A percentile compares a stretch with the other conserved stretches of the same genome.
Evolutionary conservation across 345 rosid genomes (phyloP).

Genomic region (Pistacia vera): DNA sequence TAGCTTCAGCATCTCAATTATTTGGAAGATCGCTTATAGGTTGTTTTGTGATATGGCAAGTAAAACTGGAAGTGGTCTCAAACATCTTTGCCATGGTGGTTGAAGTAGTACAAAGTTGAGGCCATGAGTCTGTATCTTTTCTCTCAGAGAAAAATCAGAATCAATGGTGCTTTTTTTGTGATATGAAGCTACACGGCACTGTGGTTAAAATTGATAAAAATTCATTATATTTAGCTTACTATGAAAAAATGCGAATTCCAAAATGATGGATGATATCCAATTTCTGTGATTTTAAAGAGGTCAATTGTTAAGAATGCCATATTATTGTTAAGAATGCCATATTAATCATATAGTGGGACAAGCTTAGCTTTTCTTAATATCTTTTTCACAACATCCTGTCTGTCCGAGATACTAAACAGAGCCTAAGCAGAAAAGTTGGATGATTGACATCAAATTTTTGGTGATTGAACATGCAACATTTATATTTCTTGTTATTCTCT

Average conservation of each 20-base stretch:
- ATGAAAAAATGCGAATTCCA: neutral
- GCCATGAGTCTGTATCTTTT: neutral
- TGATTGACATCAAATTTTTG: neutral
- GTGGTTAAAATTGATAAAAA: neutral
- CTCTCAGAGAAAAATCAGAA: neutral
- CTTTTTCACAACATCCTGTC: neutral
- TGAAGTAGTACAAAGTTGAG: neutral
- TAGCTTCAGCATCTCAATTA: neutral
- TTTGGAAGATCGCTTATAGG: neutral
- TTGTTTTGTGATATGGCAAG: neutral
- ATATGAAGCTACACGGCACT: neutral
- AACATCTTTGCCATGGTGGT: neutral
- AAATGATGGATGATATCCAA: neutral
- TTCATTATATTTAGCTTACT: neutral
- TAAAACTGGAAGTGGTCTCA: neutral
- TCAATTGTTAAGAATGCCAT: neutral
- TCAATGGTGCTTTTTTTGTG: neutral
- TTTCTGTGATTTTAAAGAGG: neutral
- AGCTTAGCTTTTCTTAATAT: neutral
- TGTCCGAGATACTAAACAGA: neutral
- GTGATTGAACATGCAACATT: neutral
- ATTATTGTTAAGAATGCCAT: neutral
- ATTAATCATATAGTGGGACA: neutral
- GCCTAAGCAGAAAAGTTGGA: neutral
- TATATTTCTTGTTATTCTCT: neutral